phyloP scores from a whole-genome alignment of 805 yeast genomes.

The Vanderwaltozyma yarrowii region DNA sequence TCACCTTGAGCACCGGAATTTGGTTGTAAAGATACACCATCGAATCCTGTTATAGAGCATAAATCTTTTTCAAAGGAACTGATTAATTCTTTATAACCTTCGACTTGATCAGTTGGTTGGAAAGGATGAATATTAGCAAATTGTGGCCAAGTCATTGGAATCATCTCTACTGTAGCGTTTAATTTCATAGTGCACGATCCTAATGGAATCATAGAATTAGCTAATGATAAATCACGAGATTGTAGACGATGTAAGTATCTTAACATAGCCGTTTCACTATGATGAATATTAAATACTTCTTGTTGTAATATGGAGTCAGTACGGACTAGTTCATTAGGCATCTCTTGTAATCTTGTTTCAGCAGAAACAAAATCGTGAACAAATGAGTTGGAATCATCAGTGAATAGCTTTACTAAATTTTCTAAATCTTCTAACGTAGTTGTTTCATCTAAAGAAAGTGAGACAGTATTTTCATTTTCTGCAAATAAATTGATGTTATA shows the following conservation, averaged over 20 bases:
- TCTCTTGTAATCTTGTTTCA: slow-evolving; percentile 34
- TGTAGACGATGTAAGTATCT: slow-evolving; percentile 83
- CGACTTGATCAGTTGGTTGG: slow-evolving; percentile 81
- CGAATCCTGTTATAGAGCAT: slow-evolving; percentile 88
- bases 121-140: slow-evolving; percentile 86
- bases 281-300: slow-evolving; percentile 76
- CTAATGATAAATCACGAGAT: slow-evolving; percentile 80
- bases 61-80: slow-evolving; percentile 72
- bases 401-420: slow-evolving; percentile 51
- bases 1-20: slow-evolving; percentile 99
- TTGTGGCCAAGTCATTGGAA: slow-evolving; percentile 90
- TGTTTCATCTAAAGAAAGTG: slow-evolving; percentile 88
- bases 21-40: slow-evolving; percentile 86
- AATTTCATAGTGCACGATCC: slow-evolving; percentile 98
- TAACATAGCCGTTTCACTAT: slow-evolving; percentile 90
- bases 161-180: slow-evolving; percentile 92
- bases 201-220: slow-evolving; percentile 93
- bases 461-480: slow-evolving; percentile 49
- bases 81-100: slow-evolving; percentile 71
- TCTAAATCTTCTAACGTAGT: slow-evolving; percentile 52
- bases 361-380: slow-evolving; percentile 2
- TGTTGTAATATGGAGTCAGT: slow-evolving; percentile 53
- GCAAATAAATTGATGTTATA: slow-evolving; percentile 70
- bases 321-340: slow-evolving; percentile 43
- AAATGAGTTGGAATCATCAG: slow-evolving; percentile 27